phyloP scores from a whole-genome alignment of 2,329 filamentous ascomycete species.

The Ilyonectria robusta region DNA sequence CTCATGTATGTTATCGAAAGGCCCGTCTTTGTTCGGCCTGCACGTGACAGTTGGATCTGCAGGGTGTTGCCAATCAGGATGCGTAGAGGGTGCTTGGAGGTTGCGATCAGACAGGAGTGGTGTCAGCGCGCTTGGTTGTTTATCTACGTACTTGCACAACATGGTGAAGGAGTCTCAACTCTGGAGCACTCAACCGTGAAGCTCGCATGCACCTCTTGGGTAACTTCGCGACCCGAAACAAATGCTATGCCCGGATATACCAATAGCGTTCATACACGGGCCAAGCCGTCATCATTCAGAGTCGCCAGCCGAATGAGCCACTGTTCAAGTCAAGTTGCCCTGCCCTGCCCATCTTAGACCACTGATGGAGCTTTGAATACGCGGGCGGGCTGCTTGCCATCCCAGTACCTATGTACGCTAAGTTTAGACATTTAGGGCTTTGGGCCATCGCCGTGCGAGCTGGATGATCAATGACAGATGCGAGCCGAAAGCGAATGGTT shows the following conservation, averaged over 20 bases:
- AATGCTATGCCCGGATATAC: neutral
- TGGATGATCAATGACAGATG: neutral
- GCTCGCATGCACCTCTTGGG: neutral
- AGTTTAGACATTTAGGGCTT: neutral
- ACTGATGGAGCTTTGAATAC: neutral
- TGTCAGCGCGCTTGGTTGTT: conserved; percentile 2
- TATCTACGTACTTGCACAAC: neutral
- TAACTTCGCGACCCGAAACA: neutral
- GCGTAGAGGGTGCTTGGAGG: neutral
- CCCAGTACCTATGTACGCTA: neutral
- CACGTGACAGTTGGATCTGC: neutral
- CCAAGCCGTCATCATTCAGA: neutral
- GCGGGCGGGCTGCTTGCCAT: neutral
- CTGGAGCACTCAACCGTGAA: neutral
- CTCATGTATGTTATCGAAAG: conserved; percentile 1
- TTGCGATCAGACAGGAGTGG: neutral
- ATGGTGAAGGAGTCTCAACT: neutral
- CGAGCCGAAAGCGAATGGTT: neutral
- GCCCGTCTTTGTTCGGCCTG: neutral
- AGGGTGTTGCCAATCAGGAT: conserved; percentile 3
- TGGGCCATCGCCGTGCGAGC: neutral
- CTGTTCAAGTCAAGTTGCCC: neutral
- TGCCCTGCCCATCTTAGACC: neutral
- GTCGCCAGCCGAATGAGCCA: neutral
- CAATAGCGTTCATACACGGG: neutral